Base-by-base conservation (phyloP, 495 filamentous ascomycete species). In the Penicillium cinerascens region DNA sequence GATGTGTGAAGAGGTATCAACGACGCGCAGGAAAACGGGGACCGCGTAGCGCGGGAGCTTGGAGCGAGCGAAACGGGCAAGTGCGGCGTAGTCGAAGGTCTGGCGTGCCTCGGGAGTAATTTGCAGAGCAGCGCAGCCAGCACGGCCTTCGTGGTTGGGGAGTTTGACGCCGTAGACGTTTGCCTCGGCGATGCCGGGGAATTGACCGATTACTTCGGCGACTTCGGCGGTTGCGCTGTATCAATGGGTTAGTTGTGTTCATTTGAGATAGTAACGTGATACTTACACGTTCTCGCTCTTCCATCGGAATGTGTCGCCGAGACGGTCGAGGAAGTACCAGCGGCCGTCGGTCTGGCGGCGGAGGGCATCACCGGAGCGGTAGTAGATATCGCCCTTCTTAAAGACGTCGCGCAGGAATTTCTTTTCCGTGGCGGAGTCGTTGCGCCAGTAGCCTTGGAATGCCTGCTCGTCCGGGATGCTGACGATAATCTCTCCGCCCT, bases 281-380 rank as follows among this genome's bases (percentile, higher is more conserved):
- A 17, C 68, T 56, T 65, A 84, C 45, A 92, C 87, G 60, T 92
- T 92, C 69, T 91, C 88, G 49, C 81, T 82, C 66, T 92, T 92
- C 88, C 88, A 92, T 4, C 88, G 77, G 70, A 85, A 92, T 0
- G 88, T 92, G 64, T 92, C 88, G 1, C 88, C 88, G 0, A 91
- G 71, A 29, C 82, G 78, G 64, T 93, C 89, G 20, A 88, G 58
- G 66, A 93, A 93, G 64, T 78, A 90, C 87, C 87, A 91, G 13
- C 85, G 73, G 0, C 89, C 89, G 48, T 92, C 87, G 3, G 56
- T 58, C 16, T 80, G 76, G 13, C 85, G 74, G 4, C 85, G 68
- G 26, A 91, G 64, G 6, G 87, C 84, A 66, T 93, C 89, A 13
- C 89, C 88, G 3, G 81, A 83, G 16, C 89, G 79, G 63, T 88